These are phyloP conservation scores for Ceratobasidium theobromae DNA, from an alignment of 1,284 basidiomycete genomes.

Conservation along the genomic window DNA sequence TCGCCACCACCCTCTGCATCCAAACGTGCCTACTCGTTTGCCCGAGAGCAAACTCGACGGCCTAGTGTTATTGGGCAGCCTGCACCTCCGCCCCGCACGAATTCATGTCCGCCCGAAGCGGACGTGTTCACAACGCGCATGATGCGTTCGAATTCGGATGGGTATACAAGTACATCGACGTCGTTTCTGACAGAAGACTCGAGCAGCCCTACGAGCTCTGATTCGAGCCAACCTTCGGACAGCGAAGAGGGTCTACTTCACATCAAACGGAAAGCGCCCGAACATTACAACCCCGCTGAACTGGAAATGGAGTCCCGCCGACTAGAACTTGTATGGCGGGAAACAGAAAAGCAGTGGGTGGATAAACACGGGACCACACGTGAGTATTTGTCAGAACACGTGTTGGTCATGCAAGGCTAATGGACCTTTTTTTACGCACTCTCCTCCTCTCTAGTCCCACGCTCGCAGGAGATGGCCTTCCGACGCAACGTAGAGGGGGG, in stretches of 20 bases:
- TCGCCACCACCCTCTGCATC: conserved; percentile 3
- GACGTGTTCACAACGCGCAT: conserved; percentile 16
- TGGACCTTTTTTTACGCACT: conserved; percentile 15
- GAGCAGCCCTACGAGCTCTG: conserved; percentile 17
- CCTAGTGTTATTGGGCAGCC: neutral
- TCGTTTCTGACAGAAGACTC: conserved; percentile 20
- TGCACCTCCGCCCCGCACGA: neutral
- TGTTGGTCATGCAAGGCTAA: conserved; percentile 25
- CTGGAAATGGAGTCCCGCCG: conserved; percentile 25
- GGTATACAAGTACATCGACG: conserved; percentile 28
- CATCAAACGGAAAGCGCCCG: conserved; percentile 22
- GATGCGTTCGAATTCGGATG: conserved; percentile 30
- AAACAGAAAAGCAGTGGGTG: conserved; percentile 30
- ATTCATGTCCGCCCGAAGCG: conserved; percentile 23
- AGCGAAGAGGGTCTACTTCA: conserved; percentile 15
- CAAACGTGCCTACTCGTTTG: conserved; percentile 19
- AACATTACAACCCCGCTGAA: neutral
- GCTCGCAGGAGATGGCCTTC: conserved; percentile 24
- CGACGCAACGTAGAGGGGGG: conserved; percentile 17
- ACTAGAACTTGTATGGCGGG: conserved; percentile 27
- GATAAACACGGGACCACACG: conserved; percentile 27
- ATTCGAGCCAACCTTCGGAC: conserved; percentile 21
- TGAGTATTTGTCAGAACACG: conserved; percentile 31
- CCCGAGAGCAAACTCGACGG: neutral
- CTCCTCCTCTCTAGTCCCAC: conserved; percentile 28